Evolutionary conservation across 495 filamentous ascomycete genomes (phyloP).

Genomic region (Penicillium lagena): DNA sequence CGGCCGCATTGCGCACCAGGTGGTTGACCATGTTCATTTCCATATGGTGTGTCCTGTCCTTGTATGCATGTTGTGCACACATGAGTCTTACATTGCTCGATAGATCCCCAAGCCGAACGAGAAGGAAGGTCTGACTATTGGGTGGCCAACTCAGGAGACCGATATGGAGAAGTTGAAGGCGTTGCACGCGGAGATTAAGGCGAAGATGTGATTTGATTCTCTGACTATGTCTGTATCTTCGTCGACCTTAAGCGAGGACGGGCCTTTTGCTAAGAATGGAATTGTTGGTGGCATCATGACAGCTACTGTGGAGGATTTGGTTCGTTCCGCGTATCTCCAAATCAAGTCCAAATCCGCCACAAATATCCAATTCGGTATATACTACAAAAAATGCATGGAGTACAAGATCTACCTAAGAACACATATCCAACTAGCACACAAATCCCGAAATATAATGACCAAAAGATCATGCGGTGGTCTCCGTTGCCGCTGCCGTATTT

Average conservation of each 20-base stretch:
- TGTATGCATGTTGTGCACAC: too few relatives aligned
- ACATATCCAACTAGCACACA: too few relatives aligned
- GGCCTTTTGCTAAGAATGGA: background rate
- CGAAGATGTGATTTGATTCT: constrained; percentile 63
- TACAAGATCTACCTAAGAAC: background rate
- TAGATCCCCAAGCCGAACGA: constrained; percentile 95
- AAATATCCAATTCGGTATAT: background rate
- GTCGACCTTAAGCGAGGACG: too few relatives aligned
- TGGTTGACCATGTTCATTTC: constrained; percentile 92
- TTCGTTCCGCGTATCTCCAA: too few relatives aligned
- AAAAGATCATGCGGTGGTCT: background rate
- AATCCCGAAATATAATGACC: background rate
- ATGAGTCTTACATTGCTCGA: background rate
- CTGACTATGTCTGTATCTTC: background rate
- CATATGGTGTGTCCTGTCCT: constrained; percentile 62
- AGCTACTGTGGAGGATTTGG: too few relatives aligned
- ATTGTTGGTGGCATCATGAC: background rate
- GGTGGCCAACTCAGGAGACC: constrained; percentile 69
- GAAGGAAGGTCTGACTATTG: constrained; percentile 69
- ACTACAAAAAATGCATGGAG: background rate
- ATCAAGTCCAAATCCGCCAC: background rate
- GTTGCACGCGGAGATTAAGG: constrained; percentile 73
- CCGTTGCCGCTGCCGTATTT: constrained; percentile 29
- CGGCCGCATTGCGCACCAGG: constrained; percentile 85
- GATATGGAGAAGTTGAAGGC: constrained; percentile 84